A percentile compares a stretch with the other conserved stretches of the same genome.
Evolutionary conservation across 2,329 filamentous ascomycete species (phyloP).

Genomic region (Magnaporthales sp.): DNA sequence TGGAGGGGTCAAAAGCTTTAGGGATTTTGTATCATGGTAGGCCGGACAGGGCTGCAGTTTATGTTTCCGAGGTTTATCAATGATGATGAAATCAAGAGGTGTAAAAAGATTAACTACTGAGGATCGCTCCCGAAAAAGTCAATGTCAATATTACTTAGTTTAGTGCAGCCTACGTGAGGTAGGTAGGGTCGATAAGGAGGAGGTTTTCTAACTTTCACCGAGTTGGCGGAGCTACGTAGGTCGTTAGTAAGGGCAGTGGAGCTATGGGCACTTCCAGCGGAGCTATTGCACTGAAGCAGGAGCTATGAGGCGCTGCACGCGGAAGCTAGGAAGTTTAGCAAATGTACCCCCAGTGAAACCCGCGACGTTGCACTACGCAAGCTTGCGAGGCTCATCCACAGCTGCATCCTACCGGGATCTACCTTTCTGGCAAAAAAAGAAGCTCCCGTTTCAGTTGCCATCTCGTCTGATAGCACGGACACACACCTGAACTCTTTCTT

Average conservation of each 20-base stretch:
- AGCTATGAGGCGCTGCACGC: not conserved
- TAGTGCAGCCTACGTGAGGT: not conserved
- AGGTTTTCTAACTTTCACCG: not conserved
- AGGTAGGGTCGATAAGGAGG: not conserved
- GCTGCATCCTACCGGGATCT: not conserved
- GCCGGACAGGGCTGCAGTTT: not conserved
- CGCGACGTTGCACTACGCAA: not conserved
- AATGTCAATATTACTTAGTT: not conserved
- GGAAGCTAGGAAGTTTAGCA: not conserved
- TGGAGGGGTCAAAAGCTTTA: not conserved
- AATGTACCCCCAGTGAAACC: not conserved
- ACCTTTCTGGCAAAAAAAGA: not conserved
- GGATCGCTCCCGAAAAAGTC: not conserved
- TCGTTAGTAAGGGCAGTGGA: not conserved
- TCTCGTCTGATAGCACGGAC: not conserved
- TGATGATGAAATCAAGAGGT: not conserved
- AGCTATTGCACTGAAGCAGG: not conserved
- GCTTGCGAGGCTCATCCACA: not conserved
- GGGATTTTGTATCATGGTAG: not conserved
- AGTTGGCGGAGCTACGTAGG: not conserved
- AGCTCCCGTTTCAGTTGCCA: not conserved
- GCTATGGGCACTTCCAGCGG: not conserved
- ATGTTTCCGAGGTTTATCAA: not conserved
- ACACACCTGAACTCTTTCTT: not conserved
- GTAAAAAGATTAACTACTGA: not conserved